These are phyloP conservation scores for Petunia secreta DNA, from an alignment of 257 asterid species.

Conservation along the genomic window DNA sequence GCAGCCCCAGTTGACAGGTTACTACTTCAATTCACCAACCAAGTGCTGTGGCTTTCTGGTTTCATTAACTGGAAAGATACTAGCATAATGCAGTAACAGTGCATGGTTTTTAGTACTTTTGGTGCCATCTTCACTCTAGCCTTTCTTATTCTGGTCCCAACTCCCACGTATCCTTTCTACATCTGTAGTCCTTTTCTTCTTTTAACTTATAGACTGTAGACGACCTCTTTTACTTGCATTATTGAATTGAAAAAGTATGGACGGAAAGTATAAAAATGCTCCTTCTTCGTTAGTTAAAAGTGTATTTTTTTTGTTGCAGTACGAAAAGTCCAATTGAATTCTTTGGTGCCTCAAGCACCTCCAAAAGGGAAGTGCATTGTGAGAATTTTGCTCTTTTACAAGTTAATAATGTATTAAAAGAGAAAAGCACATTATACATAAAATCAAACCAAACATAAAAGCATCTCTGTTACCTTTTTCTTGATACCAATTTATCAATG, in stretches of 20 bases:
- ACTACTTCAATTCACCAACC: no score
- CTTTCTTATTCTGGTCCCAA: constrained; percentile 12
- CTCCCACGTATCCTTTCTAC: neutral
- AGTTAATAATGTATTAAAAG: no score
- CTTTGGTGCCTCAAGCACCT: no score
- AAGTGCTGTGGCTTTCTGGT: no score
- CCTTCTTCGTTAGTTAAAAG: neutral
- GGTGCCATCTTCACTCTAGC: neutral
- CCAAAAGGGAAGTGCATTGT: no score
- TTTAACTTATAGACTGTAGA: neutral
- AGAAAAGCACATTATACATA: no score
- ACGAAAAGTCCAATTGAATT: neutral
- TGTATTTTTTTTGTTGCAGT: neutral
- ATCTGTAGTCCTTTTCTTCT: neutral
- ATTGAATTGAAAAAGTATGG: neutral
- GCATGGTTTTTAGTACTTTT: neutral
- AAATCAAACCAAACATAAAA: no score
- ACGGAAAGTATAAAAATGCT: neutral
- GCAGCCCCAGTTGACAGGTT: no score
- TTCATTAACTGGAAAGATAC: no score
- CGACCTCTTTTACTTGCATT: neutral
- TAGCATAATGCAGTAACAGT: no score
- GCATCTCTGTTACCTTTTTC: neutral
- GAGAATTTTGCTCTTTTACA: no score
- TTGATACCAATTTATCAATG: neutral